Base-by-base conservation (phyloP, 352 stramenopile species). In the Phytopythium delawarense region DNA sequence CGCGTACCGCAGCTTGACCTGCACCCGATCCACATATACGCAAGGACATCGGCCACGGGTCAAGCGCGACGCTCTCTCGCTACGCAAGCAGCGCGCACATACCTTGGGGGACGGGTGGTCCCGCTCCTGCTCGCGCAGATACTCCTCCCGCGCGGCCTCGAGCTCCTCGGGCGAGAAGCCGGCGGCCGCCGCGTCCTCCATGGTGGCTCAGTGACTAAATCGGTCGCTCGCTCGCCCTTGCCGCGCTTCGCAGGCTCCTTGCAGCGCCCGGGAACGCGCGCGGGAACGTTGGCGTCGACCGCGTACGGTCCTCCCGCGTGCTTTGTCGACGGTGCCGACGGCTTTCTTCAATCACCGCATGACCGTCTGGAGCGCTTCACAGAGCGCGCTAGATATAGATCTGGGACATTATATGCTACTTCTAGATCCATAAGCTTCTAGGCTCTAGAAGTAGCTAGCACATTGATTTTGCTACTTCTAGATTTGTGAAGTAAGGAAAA, bases 151-250 rank as follows among this genome's bases (percentile, higher is more conserved):
- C 45, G 84, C 81, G 39, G 72, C 70, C 69, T 87, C 81, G 44
- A 92, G 69, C 46, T 90, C 83, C 59, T 89, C 80, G 39, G 71
- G 53, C n/a, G 83, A 92, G 71, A 90, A 92, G 71, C 83, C 89
- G 45, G 89, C 80, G 60, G 40, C 56, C 40, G 79, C 72, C 56
- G 57, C 60, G 40, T 62, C 57, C 52, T 75, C 73, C 62, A 74
- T 73, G 35, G 20, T 28, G 18, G 6, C 20, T 25, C 40, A 11
- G 8, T 12, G 4, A 16, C 40, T 45, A 7, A 49, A 7, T 40
- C 35, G 35, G 2, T 40, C 35, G 35, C 35, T 40, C 35, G 7
- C 35, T 40, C 9, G 42, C 42, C 9, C 42, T 0, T 18, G 20
- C n/a, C 4, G 20, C n/a, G 18, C 6, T 20, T 13, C 20, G 16